A percentile compares a stretch with the other conserved stretches of the same genome.
phyloP scores from a whole-genome alignment of 345 rosid species.

The Gossypium turneri region DNA sequence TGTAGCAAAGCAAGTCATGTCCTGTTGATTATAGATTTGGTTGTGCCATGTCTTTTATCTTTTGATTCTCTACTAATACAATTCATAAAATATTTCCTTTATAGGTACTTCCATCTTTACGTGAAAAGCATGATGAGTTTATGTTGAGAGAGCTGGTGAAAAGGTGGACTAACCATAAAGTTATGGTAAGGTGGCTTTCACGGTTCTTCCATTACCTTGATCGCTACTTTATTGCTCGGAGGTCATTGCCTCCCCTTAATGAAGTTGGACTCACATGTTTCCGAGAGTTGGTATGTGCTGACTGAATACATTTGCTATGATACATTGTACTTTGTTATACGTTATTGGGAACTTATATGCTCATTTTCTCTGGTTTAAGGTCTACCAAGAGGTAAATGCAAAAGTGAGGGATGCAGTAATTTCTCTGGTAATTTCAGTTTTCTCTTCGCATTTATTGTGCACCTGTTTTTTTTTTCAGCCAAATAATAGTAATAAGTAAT shows the following conservation, averaged over 20 bases:
- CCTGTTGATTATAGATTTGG: background rate
- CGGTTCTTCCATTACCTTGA: constrained; percentile 52
- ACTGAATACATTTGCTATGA: background rate
- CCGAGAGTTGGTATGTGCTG: constrained; percentile 22
- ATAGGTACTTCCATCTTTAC: constrained; percentile 42
- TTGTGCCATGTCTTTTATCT: background rate
- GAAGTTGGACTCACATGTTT: constrained; percentile 43
- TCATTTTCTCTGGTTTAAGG: constrained; percentile 7
- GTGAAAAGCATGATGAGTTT: constrained; percentile 42
- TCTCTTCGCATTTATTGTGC: background rate
- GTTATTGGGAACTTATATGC: background rate
- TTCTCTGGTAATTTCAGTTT: constrained; percentile 39
- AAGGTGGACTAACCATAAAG: constrained; percentile 49
- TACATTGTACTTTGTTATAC: background rate
- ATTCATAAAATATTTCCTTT: background rate
- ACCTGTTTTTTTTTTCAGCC: background rate
- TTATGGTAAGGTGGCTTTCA: constrained; percentile 53
- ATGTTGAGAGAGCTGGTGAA: constrained; percentile 50
- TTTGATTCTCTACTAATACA: background rate
- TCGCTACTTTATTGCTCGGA: constrained; percentile 39
- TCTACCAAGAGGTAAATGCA: constrained; percentile 38
- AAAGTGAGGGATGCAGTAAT: constrained; percentile 59
- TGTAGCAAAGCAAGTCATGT: background rate
- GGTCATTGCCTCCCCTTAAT: constrained; percentile 34
- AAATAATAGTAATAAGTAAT: background rate